Base-by-base conservation (phyloP, 352 stramenopile genomes). In the Phytophthora multivora region DNA sequence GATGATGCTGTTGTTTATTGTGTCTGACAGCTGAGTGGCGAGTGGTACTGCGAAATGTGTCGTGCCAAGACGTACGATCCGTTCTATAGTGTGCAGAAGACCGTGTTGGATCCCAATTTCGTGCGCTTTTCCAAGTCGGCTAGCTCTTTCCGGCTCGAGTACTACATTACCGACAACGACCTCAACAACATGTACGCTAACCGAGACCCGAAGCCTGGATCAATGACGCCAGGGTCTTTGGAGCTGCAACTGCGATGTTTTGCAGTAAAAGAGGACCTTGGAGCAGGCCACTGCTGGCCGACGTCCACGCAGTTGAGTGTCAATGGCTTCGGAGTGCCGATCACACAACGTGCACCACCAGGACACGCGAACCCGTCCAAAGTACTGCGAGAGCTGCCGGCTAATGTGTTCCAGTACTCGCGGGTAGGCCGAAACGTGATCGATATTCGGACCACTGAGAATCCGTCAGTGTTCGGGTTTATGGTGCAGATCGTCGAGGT, bases 201-300 rank as follows among this genome's bases (percentile, higher is more conserved):
- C 23, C 69, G 79, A 25, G 82, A 90, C 23, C 66, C 67, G 0
- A 84, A 80, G 33, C 63, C 74, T 26, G 73, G 73, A 11, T 54
- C 66, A 5, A 88, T 90, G 80, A 80, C 73, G 15, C 71, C 79
- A 0, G 83, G 85, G 18, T 77, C 61, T 3, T 68, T 83, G n/a
- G 85, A 94, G 63, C 73, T 95, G 12, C 86, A 95, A 41, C 56
- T 95, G 39, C 86, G 86, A 11, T 92, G 82, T 50, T 95, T 95
- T 53, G 60, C 75, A 0, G 35, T 93, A 25, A 92, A 93, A 42
- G 83, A 93, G 35, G 74, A 88, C 36, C 59, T 95, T 11, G 75
- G 71, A 35, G 81, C 73, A 26, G 86, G 86, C 35, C 80, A 88
- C 19, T 89, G 79, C 49, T 95, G 86, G 86, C 86, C 86, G 7